phyloP scores from a whole-genome alignment of 192 early-diverging fungal species.

The Mortierella hygrophila region DNA sequence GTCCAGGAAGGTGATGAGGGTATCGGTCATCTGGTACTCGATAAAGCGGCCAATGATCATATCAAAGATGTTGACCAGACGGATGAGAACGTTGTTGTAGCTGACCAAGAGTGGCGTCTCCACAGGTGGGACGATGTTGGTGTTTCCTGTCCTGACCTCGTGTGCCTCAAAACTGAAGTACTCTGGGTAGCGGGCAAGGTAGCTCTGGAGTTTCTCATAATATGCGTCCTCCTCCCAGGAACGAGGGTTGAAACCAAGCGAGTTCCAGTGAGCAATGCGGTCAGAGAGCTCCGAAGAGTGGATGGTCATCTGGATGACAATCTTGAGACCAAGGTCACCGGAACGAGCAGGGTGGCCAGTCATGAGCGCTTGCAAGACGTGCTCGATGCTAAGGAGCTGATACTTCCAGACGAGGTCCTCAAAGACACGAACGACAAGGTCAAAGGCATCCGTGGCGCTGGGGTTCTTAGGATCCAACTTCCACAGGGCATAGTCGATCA shows the following conservation, averaged over 20 bases:
- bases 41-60: conserved; percentile 75
- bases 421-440: conserved; percentile 60
- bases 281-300: conserved; percentile 64
- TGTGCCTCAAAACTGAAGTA: conserved; percentile 81
- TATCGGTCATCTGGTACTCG: conserved; percentile 70
- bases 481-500: conserved; percentile 75
- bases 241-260: conserved; percentile 70
- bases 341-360: conserved; percentile 66
- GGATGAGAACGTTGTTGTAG: conserved; percentile 77
- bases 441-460: conserved; percentile 31
- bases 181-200: conserved; percentile 77
- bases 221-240: conserved; percentile 82
- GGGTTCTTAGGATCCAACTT: conserved; percentile 55
- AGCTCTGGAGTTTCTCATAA: conserved; percentile 72
- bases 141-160: conserved; percentile 60
- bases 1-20: conserved; percentile 72
- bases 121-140: conserved; percentile 68
- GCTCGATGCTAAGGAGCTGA: conserved; percentile 76
- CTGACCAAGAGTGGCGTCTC: conserved; percentile 74
- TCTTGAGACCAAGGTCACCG: conserved; percentile 50
- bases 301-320: conserved; percentile 58
- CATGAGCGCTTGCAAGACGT: conserved; percentile 76
- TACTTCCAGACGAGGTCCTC: conserved; percentile 80
- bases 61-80: conserved; percentile 76
- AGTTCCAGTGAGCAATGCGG: conserved; percentile 75